These are phyloP conservation scores for Pythium oligandrum DNA, from an alignment of 352 stramenopile species.

Conservation along the genomic window DNA sequence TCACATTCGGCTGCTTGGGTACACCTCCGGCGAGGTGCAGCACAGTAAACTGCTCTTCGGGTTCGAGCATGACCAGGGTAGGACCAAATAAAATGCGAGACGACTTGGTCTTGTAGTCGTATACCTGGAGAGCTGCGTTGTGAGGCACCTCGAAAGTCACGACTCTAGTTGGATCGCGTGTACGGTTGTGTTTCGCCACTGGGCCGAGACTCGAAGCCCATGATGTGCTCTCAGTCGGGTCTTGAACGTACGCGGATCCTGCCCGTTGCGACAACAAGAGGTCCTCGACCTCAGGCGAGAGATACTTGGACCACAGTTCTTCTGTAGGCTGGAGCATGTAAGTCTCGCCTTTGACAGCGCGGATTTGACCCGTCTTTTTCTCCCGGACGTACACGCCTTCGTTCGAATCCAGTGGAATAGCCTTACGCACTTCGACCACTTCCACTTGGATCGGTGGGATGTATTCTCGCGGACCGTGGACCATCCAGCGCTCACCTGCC, in stretches of 20 bases:
- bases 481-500: constrained; percentile 75
- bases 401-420: constrained; percentile 73
- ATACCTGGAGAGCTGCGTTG: constrained; percentile 79
- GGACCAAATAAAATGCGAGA: constrained; percentile 79
- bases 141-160: constrained; percentile 81
- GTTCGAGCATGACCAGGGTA: constrained; percentile 75
- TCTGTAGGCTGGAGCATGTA: constrained; percentile 83
- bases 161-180: constrained; percentile 57
- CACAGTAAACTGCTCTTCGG: constrained; percentile 80
- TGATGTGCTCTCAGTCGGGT: constrained; percentile 22
- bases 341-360: constrained; percentile 66
- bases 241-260: constrained; percentile 57
- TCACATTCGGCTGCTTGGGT: constrained; percentile 74
- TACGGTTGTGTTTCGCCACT: background rate
- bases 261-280: constrained; percentile 46
- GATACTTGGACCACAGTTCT: constrained; percentile 64
- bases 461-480: constrained; percentile 74
- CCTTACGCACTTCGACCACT: constrained; percentile 69
- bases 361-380: constrained; percentile 68
- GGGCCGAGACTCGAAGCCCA: constrained; percentile 6
- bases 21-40: constrained; percentile 63
- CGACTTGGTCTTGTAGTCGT: constrained; percentile 81
- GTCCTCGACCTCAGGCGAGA: constrained; percentile 61
- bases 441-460: constrained; percentile 75
- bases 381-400: constrained; percentile 81